These are phyloP conservation scores for Scleroderma citrinum DNA, from an alignment of 768 basidiomycete genomes.

Conservation along the genomic window DNA sequence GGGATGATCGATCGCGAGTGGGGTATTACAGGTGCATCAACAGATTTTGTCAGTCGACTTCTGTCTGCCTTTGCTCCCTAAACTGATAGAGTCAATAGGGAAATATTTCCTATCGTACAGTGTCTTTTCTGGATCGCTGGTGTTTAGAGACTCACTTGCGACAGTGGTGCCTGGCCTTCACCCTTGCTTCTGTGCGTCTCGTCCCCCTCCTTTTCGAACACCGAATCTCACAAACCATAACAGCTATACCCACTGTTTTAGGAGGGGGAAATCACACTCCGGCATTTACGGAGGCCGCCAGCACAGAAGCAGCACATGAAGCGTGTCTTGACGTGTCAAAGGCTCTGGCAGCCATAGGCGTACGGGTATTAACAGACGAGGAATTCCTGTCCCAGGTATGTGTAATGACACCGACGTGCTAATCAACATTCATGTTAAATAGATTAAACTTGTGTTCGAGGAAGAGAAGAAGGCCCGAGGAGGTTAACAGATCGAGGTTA, in stretches of 20 bases:
- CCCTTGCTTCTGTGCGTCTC: constrained; percentile 50
- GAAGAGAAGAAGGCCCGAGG: constrained; percentile 32
- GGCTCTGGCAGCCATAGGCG: constrained; percentile 63
- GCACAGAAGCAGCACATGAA: constrained; percentile 54
- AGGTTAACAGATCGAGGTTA: no score
- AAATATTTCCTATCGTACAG: constrained; percentile 66
- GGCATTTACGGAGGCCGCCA: constrained; percentile 59
- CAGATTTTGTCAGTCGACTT: constrained; percentile 62
- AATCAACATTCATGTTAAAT: not conserved
- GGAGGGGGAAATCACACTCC: constrained; percentile 77
- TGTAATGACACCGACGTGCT: not conserved
- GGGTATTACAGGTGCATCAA: constrained; percentile 68
- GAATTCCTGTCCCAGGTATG: constrained; percentile 52
- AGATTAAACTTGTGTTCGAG: constrained; percentile 48
- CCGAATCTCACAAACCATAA: not conserved
- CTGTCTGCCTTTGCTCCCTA: not conserved
- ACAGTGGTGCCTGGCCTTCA: constrained; percentile 62
- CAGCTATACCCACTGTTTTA: constrained; percentile 69
- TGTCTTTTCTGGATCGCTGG: not conserved
- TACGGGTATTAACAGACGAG: constrained; percentile 65
- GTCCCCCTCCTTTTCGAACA: not conserved
- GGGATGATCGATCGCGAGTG: constrained; percentile 59
- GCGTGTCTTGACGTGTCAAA: constrained; percentile 65
- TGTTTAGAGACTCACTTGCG: not conserved
- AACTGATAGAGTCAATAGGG: constrained; percentile 12